phyloP scores from a whole-genome alignment of 768 basidiomycete genomes.

The Leccinum pellstonianum region DNA sequence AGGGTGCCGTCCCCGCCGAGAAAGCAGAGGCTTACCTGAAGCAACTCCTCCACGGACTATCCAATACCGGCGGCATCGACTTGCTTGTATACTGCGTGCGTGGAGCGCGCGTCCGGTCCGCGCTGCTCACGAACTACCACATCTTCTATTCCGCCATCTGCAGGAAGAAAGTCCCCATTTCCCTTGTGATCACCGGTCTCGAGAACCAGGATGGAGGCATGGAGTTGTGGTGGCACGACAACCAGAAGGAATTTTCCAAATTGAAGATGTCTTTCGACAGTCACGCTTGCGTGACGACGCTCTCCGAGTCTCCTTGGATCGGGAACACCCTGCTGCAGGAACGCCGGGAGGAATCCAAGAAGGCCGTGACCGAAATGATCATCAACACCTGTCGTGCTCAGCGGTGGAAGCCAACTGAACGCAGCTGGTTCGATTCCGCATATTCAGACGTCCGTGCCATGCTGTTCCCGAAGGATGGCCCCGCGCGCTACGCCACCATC shows the following conservation, averaged over 20 bases:
- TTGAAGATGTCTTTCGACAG: slow-evolving; percentile 28
- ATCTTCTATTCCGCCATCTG: slow-evolving; percentile 43
- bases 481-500: slow-evolving; percentile 16
- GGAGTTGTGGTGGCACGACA: slow-evolving; percentile 35
- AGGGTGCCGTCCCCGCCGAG: slow-evolving; percentile 30
- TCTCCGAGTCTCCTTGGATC: slow-evolving; percentile 10
- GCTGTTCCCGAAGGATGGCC: slow-evolving; percentile 13
- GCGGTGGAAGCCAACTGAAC: slow-evolving; percentile 31
- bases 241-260: slow-evolving; percentile 22
- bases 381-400: slow-evolving; percentile 15
- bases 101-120: slow-evolving; percentile 37
- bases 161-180: slow-evolving; percentile 37
- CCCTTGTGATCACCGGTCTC: slow-evolving; percentile 42
- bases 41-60: slow-evolving; percentile 36
- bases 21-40: slow-evolving; percentile 33
- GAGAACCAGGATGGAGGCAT: slow-evolving; percentile 36
- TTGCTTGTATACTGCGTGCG: slow-evolving; percentile 43
- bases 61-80: slow-evolving; percentile 36
- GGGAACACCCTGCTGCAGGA: slow-evolving; percentile 11
- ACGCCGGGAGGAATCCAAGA: slow-evolving; percentile 28
- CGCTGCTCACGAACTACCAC: slow-evolving; percentile 38
- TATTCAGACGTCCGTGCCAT: slow-evolving; percentile 28
- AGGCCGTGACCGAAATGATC: slow-evolving; percentile 23
- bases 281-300: slow-evolving; percentile 36
- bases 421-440: slow-evolving; percentile 28